A percentile compares a stretch with the other conserved stretches of the same genome.
These are phyloP conservation scores for Camellia granthamiana DNA, from an alignment of 148 eudicot genomes.

Conservation along the genomic window DNA sequence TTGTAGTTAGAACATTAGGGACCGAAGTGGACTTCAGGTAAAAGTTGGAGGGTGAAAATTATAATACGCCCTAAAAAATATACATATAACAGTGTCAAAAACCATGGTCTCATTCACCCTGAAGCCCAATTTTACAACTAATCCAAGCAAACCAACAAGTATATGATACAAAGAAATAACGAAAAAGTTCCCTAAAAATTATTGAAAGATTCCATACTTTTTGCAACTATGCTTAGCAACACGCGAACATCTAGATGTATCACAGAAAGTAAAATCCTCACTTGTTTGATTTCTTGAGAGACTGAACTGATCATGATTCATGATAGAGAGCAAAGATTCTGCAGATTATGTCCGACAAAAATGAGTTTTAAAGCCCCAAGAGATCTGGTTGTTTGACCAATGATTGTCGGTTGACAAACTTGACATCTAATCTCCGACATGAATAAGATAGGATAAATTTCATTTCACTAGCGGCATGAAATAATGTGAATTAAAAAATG, in stretches of 20 bases:
- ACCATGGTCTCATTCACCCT: constrained; percentile 11
- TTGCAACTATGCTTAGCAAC: constrained; percentile 25
- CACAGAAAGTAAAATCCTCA: constrained; percentile 8
- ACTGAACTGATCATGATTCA: constrained; percentile 27
- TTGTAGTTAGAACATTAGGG: no score
- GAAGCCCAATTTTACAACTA: constrained; percentile 1
- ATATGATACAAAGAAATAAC: not conserved
- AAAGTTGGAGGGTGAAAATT: no score
- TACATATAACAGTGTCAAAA: constrained; percentile 13
- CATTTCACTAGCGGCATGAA: constrained; percentile 1
- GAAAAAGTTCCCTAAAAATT: not conserved
- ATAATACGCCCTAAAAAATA: not conserved
- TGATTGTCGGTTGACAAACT: not conserved
- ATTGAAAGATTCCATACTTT: constrained; percentile 14
- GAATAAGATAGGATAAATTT: constrained; percentile 6
- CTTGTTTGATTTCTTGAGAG: constrained; percentile 20
- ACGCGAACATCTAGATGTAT: constrained; percentile 22
- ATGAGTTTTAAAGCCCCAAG: constrained; percentile 10
- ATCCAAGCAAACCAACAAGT: not conserved
- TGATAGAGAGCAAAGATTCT: constrained; percentile 20
- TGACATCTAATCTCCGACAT: constrained; percentile 1
- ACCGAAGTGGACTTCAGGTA: no score
- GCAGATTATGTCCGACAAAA: constrained; percentile 21
- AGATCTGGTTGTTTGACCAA: constrained; percentile 4
- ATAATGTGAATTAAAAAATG: constrained; percentile 1